Percentiles rank a stretch among this genome's conserved stretches.
phyloP scores from a whole-genome alignment of 2,329 filamentous ascomycete genomes.

The Fonsecaea monophora region DNA sequence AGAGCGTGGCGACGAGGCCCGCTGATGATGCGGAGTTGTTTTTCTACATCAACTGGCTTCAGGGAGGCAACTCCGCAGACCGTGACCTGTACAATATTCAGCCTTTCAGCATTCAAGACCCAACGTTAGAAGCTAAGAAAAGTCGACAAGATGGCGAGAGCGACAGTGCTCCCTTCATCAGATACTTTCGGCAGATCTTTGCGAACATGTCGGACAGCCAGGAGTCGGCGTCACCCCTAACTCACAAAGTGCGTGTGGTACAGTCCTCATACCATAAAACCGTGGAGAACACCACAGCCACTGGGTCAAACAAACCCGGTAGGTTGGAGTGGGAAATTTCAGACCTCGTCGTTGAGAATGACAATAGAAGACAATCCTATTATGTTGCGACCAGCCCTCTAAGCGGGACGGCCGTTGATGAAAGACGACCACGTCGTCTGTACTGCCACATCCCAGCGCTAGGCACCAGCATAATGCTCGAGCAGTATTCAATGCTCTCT shows the following conservation, averaged over 20 bases:
- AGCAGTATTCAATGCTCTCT: constrained; percentile 41
- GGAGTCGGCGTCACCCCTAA: not conserved
- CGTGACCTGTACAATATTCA: constrained; percentile 1
- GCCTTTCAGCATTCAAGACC: not conserved
- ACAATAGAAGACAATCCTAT: constrained; percentile 7
- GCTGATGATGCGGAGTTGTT: not conserved
- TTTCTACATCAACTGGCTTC: constrained; percentile 7
- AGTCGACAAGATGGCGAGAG: constrained; percentile 4
- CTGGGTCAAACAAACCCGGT: not conserved
- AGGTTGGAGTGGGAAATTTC: constrained; percentile 3
- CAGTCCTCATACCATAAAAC: not conserved
- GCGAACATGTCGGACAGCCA: constrained; percentile 6
- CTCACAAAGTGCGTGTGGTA: not conserved
- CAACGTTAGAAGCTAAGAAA: not conserved
- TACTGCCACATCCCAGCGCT: constrained; percentile 40
- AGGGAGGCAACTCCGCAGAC: not conserved
- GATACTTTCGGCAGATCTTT: constrained; percentile 9
- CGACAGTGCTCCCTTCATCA: constrained; percentile 1
- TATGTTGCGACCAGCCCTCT: constrained; percentile 6
- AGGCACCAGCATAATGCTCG: constrained; percentile 42
- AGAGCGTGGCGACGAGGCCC: not conserved
- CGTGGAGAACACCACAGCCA: not conserved
- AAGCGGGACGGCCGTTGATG: not conserved
- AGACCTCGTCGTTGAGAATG: constrained; percentile 9
- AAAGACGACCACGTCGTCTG: not conserved